Conservation (phyloP, 2,329 filamentous ascomycete species). For the Beauveria brongniartii region DNA sequence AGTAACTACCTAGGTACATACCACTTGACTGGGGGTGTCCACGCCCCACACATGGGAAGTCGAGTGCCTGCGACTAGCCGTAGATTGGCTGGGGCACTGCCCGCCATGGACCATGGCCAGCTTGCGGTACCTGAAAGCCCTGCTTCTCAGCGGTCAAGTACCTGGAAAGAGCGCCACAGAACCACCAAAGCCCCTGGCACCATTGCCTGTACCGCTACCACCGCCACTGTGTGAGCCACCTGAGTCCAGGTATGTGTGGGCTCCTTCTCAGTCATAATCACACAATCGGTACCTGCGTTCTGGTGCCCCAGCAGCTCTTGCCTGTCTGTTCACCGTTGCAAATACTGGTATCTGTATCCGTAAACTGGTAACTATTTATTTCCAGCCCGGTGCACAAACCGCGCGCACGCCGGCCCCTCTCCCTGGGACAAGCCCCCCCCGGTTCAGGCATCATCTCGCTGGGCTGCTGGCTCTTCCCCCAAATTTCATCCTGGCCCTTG, state of each 20-base stretch:
- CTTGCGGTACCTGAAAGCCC: background rate
- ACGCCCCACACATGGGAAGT: background rate
- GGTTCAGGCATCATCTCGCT: background rate
- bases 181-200: background rate
- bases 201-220: background rate
- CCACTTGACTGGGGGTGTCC: background rate
- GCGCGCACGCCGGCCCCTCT: background rate
- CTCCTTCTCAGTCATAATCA: no score
- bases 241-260: no score
- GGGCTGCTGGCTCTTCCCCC: background rate
- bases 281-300: background rate
- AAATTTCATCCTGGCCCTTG: constrained; percentile 2
- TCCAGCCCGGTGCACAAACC: constrained; percentile 5
- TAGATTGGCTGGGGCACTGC: constrained; percentile 1
- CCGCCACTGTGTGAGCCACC: background rate
- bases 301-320: no score
- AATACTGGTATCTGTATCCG: background rate
- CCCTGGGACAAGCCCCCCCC: constrained; percentile 2
- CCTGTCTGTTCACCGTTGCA: no score
- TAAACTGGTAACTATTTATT: background rate
- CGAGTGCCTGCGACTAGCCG: background rate
- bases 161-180: background rate
- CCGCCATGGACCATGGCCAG: background rate
- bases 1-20: background rate
- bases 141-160: no score